phyloP scores from a whole-genome alignment of 1,284 basidiomycete genomes.

The Ganoderma sp. region DNA sequence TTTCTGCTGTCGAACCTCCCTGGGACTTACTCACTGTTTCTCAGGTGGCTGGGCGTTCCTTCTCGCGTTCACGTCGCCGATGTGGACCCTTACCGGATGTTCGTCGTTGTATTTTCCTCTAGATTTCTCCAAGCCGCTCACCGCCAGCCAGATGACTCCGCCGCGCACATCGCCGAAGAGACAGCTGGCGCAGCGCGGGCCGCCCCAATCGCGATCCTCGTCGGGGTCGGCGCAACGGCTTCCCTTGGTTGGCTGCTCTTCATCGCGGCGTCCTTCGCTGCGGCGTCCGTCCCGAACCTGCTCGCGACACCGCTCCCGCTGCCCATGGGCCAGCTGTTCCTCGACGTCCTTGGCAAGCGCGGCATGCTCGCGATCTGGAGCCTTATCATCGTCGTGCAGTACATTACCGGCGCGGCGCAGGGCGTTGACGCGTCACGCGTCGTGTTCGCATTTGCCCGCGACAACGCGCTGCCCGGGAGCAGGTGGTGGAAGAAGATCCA shows the following conservation, averaged over 20 bases:
- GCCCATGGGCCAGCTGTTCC: conserved; percentile 75
- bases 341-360: conserved; percentile 66
- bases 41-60: conserved; percentile 77
- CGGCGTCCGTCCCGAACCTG: conserved; percentile 59
- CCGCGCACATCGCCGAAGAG: conserved; percentile 81
- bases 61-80: conserved; percentile 73
- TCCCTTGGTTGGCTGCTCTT: conserved; percentile 67
- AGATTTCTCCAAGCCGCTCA: neutral
- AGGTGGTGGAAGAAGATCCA: conserved; percentile 70
- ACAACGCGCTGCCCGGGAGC: conserved; percentile 75
- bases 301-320: conserved; percentile 59
- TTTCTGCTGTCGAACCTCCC: neutral
- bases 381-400: conserved; percentile 72
- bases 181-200: conserved; percentile 67
- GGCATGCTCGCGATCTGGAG: conserved; percentile 78
- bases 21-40: neutral
- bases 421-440: conserved; percentile 77
- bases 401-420: conserved; percentile 76
- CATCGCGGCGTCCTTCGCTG: conserved; percentile 70
- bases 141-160: conserved; percentile 64
- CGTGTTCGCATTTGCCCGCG: conserved; percentile 75
- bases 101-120: conserved; percentile 32
- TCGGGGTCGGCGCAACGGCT: conserved; percentile 65
- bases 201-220: conserved; percentile 79
- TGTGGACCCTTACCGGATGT: conserved; percentile 85